Conservation (phyloP, 2,329 filamentous ascomycete species). For the Fusarium verticillioides region DNA sequence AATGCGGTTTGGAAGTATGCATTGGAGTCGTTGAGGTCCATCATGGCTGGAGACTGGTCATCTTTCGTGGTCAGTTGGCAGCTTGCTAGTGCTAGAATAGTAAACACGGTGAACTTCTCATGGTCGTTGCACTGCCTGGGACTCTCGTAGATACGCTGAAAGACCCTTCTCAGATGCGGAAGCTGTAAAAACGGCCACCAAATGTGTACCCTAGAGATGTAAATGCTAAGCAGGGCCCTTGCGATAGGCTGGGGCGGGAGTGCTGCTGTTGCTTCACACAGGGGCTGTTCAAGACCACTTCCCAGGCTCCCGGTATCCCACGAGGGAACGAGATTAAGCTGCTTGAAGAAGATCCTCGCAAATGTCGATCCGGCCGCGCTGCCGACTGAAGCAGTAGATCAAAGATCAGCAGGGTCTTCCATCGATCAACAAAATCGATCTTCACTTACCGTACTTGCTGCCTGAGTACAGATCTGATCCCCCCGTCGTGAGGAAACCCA, state of each 20-base stretch:
- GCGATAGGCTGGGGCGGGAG: neutral
- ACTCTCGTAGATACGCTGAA: neutral
- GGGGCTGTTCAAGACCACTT: neutral
- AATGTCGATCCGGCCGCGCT: slow-evolving; percentile 13
- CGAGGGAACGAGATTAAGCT: neutral
- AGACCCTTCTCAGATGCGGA: neutral
- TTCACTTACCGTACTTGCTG: neutral
- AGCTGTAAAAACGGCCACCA: slow-evolving; percentile 10
- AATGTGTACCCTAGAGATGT: neutral
- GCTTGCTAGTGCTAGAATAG: neutral
- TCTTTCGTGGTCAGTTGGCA: neutral
- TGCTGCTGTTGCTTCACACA: accelerated
- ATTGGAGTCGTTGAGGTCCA: neutral
- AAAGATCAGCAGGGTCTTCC: neutral
- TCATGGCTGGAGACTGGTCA: neutral
- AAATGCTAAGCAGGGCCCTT: neutral
- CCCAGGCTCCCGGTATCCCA: neutral
- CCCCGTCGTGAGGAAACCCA: neutral
- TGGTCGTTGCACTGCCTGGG: accelerated
- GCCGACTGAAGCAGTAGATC: neutral
- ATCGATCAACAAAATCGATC: accelerated
- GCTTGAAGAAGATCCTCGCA: slow-evolving; percentile 11
- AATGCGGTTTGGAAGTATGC: neutral
- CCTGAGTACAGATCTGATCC: slow-evolving; percentile 2
- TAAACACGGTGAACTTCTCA: neutral